Evolutionary conservation across 73 alveolate genomes (phyloP), one percentile per base, ranked within the genome.

Genomic region (Paramecium primaurelia): DNA sequence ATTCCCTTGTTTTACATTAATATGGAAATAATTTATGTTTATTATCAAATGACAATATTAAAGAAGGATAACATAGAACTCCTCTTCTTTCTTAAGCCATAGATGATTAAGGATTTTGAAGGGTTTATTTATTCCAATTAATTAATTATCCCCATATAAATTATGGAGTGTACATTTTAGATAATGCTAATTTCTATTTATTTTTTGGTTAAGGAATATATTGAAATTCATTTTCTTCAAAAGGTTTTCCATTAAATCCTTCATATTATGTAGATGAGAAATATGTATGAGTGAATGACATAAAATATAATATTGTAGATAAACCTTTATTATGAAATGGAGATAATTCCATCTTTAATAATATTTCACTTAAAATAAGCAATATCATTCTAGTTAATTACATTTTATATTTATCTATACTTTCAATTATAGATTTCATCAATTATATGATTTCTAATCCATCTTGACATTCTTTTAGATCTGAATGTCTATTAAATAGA

Each of bases 11-110:
- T 49, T 80, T 80, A 7, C 58, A 45, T 45, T 80, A 22, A 47
- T 80, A 80, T 12, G 91, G 91, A 49, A 80, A 80, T 22, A 26
- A 2, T 26, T 80, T 45, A 47, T 80, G 75, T 45, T 80, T 80
- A 47, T 80, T 80, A n/a, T 49, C 91, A 80, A 80, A 80, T 1
- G 91, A 80, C 49, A 80, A 44, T 44, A 80, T 18, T 80, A 80
- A 25, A 9, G 91, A 80, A 26, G 91, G 91, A 37, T 80, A 80
- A 26, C 71, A 49, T 20, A 80, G 34, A 6, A 80, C 28, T 20
- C 75, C 75, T 49, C 91, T 80, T 80, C 91, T 40, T 44, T 80
- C 91, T 80, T 80, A 14, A 45, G 91, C 91, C 91, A 80, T 80
- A 1, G 91, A 80, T 2, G 91, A 80, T 80, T 80, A 47, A 25